These are phyloP conservation scores for Oleoguttula mirabilis DNA, from an alignment of 495 filamentous ascomycete genomes.

Conservation along the genomic window DNA sequence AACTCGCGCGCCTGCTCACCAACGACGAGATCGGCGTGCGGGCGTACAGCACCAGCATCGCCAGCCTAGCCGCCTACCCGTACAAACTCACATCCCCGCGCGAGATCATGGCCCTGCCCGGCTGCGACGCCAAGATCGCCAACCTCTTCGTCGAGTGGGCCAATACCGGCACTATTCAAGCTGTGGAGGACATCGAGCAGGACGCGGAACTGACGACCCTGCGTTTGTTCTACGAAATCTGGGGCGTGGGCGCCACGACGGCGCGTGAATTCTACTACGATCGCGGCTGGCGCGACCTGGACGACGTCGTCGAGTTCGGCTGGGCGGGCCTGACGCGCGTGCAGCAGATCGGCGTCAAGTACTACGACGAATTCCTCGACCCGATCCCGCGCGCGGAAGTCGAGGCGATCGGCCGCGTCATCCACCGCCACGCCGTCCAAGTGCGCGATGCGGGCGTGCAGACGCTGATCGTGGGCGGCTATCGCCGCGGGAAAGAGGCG, in stretches of 20 bases:
- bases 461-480: constrained; percentile 69
- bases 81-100: constrained; percentile 38
- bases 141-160: constrained; percentile 67
- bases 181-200: constrained; percentile 50
- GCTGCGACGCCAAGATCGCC: constrained; percentile 72
- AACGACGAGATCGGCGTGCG: constrained; percentile 68
- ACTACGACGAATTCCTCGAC: constrained; percentile 70
- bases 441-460: constrained; percentile 44
- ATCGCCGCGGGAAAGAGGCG: constrained; percentile 64
- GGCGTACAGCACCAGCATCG: constrained; percentile 83
- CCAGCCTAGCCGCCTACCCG: constrained; percentile 73
- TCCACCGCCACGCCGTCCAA: constrained; percentile 51
- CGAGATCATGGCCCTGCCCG: constrained; percentile 63
- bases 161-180: constrained; percentile 44
- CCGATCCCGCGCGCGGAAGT: constrained; percentile 64
- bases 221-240: constrained; percentile 64
- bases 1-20: constrained; percentile 53
- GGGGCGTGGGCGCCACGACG: constrained; percentile 77
- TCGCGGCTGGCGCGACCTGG: constrained; percentile 61
- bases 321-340: constrained; percentile 64
- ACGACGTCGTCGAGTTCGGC: constrained; percentile 74
- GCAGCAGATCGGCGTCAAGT: constrained; percentile 94
- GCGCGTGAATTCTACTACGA: constrained; percentile 73
- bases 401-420: constrained; percentile 49
- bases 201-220: constrained; percentile 54